Percentiles rank a stretch among this genome's conserved stretches.
phyloP scores from a whole-genome alignment of 192 early-diverging fungal species.

The Podila epicladia region DNA sequence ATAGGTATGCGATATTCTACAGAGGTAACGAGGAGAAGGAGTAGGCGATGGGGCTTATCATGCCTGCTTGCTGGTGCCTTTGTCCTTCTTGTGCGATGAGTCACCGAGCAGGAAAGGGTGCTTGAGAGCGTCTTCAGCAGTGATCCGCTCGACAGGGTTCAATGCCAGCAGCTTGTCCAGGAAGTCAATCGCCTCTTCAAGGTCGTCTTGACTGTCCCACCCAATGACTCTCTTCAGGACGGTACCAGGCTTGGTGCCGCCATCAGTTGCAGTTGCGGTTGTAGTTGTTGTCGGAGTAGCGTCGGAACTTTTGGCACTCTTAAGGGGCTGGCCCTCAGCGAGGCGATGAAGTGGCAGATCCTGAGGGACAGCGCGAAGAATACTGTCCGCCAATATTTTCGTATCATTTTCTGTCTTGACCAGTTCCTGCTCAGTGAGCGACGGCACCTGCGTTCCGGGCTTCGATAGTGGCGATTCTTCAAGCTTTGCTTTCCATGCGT shows the following conservation, averaged over 20 bases:
- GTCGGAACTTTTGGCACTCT: neutral
- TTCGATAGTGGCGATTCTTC: too few species aligned
- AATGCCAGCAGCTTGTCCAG: slow-evolving; percentile 66
- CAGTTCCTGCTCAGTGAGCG: too few species aligned
- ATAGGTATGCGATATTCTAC: too few species aligned
- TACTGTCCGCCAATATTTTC: too few species aligned
- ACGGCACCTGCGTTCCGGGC: too few species aligned
- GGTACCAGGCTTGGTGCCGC: neutral
- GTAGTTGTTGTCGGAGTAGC: neutral
- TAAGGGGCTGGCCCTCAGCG: neutral
- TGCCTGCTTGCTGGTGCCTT: neutral
- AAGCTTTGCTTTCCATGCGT: too few species aligned
- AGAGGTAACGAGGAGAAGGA: too few species aligned
- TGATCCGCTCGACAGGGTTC: slow-evolving; percentile 70
- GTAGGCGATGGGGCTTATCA: neutral
- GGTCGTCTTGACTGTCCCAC: slow-evolving; percentile 50
- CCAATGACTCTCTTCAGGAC: slow-evolving; percentile 9
- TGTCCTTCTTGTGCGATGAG: neutral
- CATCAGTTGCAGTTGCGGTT: neutral
- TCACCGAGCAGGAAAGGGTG: slow-evolving; percentile 73
- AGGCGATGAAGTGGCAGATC: too few species aligned
- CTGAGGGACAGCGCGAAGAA: too few species aligned
- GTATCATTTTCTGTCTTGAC: too few species aligned
- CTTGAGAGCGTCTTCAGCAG: slow-evolving; percentile 77
- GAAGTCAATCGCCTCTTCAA: slow-evolving; percentile 67